Evolutionary conservation across 495 filamentous ascomycete species (phyloP).

Genomic region (Amphirosellinia nigrospora): DNA sequence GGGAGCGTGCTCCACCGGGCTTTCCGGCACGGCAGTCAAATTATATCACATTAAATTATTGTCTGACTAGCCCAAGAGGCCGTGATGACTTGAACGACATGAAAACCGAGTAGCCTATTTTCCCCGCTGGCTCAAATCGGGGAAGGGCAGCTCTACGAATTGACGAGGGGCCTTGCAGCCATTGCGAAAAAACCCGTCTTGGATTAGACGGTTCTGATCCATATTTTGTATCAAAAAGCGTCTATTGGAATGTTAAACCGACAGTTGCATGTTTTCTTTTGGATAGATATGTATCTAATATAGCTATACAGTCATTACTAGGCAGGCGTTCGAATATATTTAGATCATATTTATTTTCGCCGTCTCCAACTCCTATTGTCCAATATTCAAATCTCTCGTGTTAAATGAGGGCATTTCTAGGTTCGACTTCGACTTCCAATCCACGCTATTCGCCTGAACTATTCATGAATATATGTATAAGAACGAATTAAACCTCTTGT

Average conservation of each 20-base stretch:
- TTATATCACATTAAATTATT: not conserved
- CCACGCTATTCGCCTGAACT: not conserved
- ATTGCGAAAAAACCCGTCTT: not conserved
- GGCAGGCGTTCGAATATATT: constrained; percentile 1
- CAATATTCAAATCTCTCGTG: not conserved
- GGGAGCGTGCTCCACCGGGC: not conserved
- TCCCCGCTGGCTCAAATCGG: not conserved
- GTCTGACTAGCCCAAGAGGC: not conserved
- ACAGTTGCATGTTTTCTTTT: not conserved
- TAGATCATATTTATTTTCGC: not conserved
- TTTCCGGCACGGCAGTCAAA: not conserved
- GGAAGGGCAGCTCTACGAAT: not conserved
- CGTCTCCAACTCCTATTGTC: not conserved
- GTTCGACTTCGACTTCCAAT: not conserved
- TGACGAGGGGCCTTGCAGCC: not conserved
- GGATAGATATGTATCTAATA: constrained; percentile 8
- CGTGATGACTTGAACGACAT: not conserved
- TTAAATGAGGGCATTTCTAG: not conserved
- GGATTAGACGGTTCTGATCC: not conserved
- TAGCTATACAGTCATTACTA: constrained; percentile 9
- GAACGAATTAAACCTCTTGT: not conserved
- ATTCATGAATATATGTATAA: not conserved
- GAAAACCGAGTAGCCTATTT: not conserved
- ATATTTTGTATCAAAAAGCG: not conserved
- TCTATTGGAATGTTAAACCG: not conserved